phyloP scores from a whole-genome alignment of 306 rosid genomes.

The Prinsepia uniflora region DNA sequence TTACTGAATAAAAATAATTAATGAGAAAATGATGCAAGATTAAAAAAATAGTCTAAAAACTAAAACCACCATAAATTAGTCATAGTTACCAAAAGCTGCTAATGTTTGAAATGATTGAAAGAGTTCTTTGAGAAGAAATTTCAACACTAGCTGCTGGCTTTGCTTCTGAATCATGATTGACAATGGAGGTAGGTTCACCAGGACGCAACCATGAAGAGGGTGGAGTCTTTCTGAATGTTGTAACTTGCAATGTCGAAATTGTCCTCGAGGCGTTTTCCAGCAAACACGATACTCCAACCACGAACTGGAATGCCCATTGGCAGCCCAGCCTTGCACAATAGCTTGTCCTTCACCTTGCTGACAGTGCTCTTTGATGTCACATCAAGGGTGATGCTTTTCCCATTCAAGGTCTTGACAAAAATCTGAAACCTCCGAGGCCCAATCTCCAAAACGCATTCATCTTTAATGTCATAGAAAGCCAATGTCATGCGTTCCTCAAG shows the following conservation, averaged over 20 bases:
- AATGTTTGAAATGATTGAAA: not conserved
- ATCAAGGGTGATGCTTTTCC: slow-evolving; percentile 11
- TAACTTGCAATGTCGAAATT: slow-evolving; percentile 8
- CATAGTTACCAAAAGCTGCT: not conserved
- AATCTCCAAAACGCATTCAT: slow-evolving; percentile 14
- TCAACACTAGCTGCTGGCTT: not conserved
- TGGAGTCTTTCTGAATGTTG: slow-evolving; percentile 14
- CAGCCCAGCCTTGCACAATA: slow-evolving; percentile 9
- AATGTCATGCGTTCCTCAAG: slow-evolving; percentile 26
- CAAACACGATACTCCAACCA: slow-evolving; percentile 5
- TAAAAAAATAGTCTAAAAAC: too few relatives aligned
- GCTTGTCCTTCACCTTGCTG: slow-evolving; percentile 10
- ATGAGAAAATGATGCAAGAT: too few relatives aligned
- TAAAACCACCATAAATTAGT: too few relatives aligned
- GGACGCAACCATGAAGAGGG: not conserved
- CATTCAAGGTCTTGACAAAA: slow-evolving; percentile 21
- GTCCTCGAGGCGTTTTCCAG: slow-evolving; percentile 5
- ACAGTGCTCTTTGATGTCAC: not conserved
- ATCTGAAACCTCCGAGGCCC: slow-evolving; percentile 15
- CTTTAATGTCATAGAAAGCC: slow-evolving; percentile 29
- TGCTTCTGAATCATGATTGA: too few relatives aligned
- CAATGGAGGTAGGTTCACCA: too few relatives aligned
- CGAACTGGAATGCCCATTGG: not conserved
- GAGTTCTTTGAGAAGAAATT: not conserved
- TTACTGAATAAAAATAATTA: too few relatives aligned